A percentile compares a stretch with the other conserved stretches of the same genome.
phyloP scores from a whole-genome alignment of 2,329 filamentous ascomycete genomes.

The Acarospora socialis region DNA sequence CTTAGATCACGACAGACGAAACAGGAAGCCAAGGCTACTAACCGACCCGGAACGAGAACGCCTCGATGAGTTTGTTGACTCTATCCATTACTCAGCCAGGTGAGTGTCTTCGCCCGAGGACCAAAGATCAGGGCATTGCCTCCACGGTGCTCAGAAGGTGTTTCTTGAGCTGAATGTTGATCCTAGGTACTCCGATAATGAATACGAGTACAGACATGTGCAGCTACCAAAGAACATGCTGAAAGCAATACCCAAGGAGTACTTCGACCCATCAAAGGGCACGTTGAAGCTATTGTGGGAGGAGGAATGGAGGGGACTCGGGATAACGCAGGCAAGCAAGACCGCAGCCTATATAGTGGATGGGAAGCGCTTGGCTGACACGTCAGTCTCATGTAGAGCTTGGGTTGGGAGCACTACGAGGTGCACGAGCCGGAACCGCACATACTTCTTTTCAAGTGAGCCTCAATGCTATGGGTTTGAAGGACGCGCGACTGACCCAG shows the following conservation, averaged over 20 bases:
- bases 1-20: constrained; percentile 74
- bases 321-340: constrained; percentile 78
- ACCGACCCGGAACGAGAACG: constrained; percentile 67
- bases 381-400: constrained; percentile 45
- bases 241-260: constrained; percentile 88
- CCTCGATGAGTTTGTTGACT: constrained; percentile 81
- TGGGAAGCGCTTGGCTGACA: constrained; percentile 12
- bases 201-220: constrained; percentile 95
- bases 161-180: constrained; percentile 3
- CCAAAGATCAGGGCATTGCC: too few relatives aligned
- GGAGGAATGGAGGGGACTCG: constrained; percentile 92
- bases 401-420: constrained; percentile 99
- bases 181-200: constrained; percentile 73
- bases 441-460: constrained; percentile 96
- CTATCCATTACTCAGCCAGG: constrained; percentile 91
- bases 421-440: constrained; percentile 98
- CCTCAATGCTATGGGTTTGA: too few relatives aligned
- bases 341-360: not conserved
- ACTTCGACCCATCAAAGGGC: constrained; percentile 76
- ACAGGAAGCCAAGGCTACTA: constrained; percentile 68
- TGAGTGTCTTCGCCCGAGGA: constrained; percentile 38
- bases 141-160: not conserved
- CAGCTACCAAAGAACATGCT: constrained; percentile 97
- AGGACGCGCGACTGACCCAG: too few relatives aligned
- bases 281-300: constrained; percentile 96